Evolutionary conservation across 2,329 filamentous ascomycete genomes (phyloP).

Genomic region (Cladosporium sp.): DNA sequence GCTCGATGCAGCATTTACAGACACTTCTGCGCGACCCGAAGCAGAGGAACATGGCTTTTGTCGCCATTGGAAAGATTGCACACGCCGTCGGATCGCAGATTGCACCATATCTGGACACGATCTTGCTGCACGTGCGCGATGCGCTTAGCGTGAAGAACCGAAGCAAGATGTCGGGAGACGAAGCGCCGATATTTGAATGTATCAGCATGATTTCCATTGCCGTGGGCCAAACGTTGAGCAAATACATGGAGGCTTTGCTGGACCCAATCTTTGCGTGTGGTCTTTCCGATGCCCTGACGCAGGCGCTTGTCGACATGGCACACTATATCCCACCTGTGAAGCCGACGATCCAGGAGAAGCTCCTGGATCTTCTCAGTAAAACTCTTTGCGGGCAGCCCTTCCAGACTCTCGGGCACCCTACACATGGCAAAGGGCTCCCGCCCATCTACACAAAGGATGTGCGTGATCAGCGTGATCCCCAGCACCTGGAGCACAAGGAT

Average conservation of each 20-base stretch:
- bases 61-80: slow-evolving; percentile 93
- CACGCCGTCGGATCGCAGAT: slow-evolving; percentile 95
- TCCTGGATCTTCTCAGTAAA: slow-evolving; percentile 90
- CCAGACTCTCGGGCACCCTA: slow-evolving; percentile 84
- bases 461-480: slow-evolving; percentile 80
- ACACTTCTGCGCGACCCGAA: slow-evolving; percentile 92
- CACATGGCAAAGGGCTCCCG: slow-evolving; percentile 75
- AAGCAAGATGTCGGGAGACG: slow-evolving; percentile 53
- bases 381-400: slow-evolving; percentile 91
- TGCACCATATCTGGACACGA: slow-evolving; percentile 88
- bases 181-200: slow-evolving; percentile 86
- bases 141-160: slow-evolving; percentile 76
- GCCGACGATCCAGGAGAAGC: slow-evolving; percentile 83
- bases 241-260: slow-evolving; percentile 93
- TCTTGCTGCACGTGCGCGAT: slow-evolving; percentile 88
- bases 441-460: slow-evolving; percentile 63
- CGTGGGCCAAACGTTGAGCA: slow-evolving; percentile 93
- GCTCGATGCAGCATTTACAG: slow-evolving; percentile 95
- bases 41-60: slow-evolving; percentile 88
- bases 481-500: slow-evolving; percentile 74
- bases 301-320: slow-evolving; percentile 96
- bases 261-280: slow-evolving; percentile 97
- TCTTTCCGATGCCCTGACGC: slow-evolving; percentile 85
- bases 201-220: slow-evolving; percentile 95
- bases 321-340: slow-evolving; percentile 97